phyloP scores from a whole-genome alignment of 73 alveolate species.

The Chromera velia region DNA sequence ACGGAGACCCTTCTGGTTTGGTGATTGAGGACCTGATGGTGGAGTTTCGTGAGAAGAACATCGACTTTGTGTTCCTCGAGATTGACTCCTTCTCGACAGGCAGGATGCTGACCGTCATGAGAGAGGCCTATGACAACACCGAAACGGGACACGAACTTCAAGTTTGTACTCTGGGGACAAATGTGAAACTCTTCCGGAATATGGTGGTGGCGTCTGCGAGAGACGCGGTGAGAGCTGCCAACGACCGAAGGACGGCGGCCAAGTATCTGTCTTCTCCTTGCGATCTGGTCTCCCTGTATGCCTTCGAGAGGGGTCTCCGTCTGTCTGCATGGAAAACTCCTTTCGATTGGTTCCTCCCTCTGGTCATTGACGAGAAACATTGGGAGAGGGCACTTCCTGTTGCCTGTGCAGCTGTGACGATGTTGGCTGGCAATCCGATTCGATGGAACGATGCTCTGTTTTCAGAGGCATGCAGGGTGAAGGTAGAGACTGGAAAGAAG shows the following conservation, averaged over 20 bases:
- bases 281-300: constrained; percentile 1
- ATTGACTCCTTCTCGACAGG: constrained; percentile 43
- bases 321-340: background rate
- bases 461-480: no score
- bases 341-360: background rate
- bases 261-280: background rate
- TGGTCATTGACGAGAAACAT: background rate
- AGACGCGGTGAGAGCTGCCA: no score
- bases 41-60: constrained; percentile 19
- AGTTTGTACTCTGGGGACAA: no score
- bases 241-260: no score
- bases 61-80: constrained; percentile 47
- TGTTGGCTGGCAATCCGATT: no score
- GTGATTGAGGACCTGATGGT: constrained; percentile 37
- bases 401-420: no score
- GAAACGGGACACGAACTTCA: no score
- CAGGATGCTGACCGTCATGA: constrained; percentile 44
- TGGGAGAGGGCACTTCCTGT: background rate
- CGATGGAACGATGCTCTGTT: no score
- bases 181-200: no score
- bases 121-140: background rate
- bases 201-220: no score
- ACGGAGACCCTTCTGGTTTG: constrained; percentile 46
- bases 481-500: no score
- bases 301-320: background rate